Evolutionary conservation across 208 protist genomes (phyloP).

Genomic region (Vickermania spadyakhi): DNA sequence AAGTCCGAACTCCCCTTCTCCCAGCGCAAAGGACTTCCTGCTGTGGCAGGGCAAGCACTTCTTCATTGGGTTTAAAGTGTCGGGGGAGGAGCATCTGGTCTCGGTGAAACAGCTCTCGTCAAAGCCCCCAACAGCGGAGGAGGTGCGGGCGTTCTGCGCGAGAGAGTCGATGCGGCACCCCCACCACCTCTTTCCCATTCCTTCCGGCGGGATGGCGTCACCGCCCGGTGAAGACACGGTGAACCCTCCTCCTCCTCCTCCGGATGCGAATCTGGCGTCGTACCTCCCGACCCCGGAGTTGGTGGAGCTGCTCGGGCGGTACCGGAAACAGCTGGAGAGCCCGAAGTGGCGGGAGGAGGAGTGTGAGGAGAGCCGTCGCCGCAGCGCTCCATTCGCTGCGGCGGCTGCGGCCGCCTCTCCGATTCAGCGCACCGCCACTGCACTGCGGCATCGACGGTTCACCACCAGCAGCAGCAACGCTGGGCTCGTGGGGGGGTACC

Average conservation of each 20-base stretch:
- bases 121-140: slow-evolving; percentile 34
- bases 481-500: slow-evolving; percentile 7
- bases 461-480: slow-evolving; percentile 15
- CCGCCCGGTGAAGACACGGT: background rate
- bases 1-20: no score
- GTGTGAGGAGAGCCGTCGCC: slow-evolving; percentile 25
- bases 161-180: slow-evolving; percentile 15
- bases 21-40: slow-evolving; percentile 2
- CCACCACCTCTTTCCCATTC: slow-evolving; percentile 16
- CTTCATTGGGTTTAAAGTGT: slow-evolving; percentile 39
- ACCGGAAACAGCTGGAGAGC: slow-evolving; percentile 25
- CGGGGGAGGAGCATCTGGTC: slow-evolving; percentile 39
- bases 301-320: slow-evolving; percentile 24
- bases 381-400: slow-evolving; percentile 18
- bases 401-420: slow-evolving; percentile 24
- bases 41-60: slow-evolving; percentile 55
- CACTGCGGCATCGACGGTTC: slow-evolving; percentile 13
- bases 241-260: background rate
- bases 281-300: slow-evolving; percentile 39
- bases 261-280: slow-evolving; percentile 11
- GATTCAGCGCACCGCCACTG: slow-evolving; percentile 12
- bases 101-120: slow-evolving; percentile 42
- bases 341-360: slow-evolving; percentile 42
- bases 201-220: slow-evolving; percentile 6
- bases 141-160: slow-evolving; percentile 49